Percentiles rank a stretch among this genome's conserved stretches.
Evolutionary conservation across 2,329 filamentous ascomycete genomes (phyloP).

Genomic region (Amesomyces nigricolor): DNA sequence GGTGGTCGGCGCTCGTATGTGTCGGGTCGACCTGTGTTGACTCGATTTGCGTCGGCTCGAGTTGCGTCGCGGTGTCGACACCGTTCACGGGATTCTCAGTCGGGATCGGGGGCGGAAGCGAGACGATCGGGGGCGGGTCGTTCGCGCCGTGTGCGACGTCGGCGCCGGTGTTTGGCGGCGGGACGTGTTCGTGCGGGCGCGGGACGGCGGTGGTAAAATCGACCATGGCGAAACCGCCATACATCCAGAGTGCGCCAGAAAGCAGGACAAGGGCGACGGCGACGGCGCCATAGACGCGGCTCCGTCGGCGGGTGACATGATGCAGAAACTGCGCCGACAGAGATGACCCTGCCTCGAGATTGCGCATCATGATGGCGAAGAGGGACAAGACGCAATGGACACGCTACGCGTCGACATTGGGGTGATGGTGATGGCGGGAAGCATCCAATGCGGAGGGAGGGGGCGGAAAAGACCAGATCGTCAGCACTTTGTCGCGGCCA

Average conservation of each 20-base stretch:
- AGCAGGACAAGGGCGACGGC: not conserved
- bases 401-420: not conserved
- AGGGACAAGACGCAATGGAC: not conserved
- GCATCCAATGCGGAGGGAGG: no score
- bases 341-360: constrained; percentile 1
- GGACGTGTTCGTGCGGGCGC: not conserved
- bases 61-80: not conserved
- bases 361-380: constrained; percentile 1
- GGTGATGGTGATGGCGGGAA: not conserved
- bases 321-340: constrained; percentile 6
- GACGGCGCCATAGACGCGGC: constrained; percentile 5
- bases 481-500: no score
- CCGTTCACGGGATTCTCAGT: no score
- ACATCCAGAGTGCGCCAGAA: constrained; percentile 4
- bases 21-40: not conserved
- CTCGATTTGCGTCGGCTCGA: not conserved
- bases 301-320: constrained; percentile 2
- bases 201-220: constrained; percentile 4
- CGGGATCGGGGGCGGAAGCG: no score
- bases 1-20: not conserved
- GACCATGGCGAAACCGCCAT: constrained; percentile 8
- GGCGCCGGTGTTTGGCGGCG: not conserved
- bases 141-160: not conserved
- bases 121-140: not conserved
- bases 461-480: no score